Base-by-base conservation (phyloP, 345 rosid genomes). In the Salix caprea region DNA sequence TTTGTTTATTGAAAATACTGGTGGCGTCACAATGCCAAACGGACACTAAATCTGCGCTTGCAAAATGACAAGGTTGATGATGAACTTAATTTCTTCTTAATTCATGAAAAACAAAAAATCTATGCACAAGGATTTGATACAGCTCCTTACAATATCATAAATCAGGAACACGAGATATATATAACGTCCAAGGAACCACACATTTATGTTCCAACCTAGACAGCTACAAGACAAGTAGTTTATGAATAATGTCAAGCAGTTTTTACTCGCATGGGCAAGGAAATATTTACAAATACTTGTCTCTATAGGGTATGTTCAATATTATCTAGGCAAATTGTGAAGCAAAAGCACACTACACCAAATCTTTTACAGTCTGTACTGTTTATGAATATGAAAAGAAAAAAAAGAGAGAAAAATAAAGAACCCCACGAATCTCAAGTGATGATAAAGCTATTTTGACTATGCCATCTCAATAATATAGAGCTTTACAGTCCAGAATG, bases 391-490 rank as follows among this genome's bases (percentile, higher is more conserved):
- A 78, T 30, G 58, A 37, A 84, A 77, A 61, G 60, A 12, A 26
- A 69, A 39, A 28, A 81, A 74, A 46, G 52, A 39, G 14, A 26
- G 66, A 39, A 34, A 34, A 78, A 10, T 3, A 28, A 79, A 82
- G 78, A 82, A 77, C 77, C 85, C 81, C 83, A 80, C 75, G 82
- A 80, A 71, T 58, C 64, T 23, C 67, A 80, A 67, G 48, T 28
- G 36, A 13, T 40, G 77, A 50, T 37, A 72, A 82, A 80, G 87
- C 75, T 82, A 82, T 69, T 83, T 90, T 88, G 86, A 85, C 85
- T 78, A 79, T 81, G 74, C 73, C 68, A 82, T 79, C 83, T 83
- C 81, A 80, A 82, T 73, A 70, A 80, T 77, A 73, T 71, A 77
- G 46, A 75, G 76, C 82, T 85, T 82, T 72, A 74, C 78, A 74